Conservation (phyloP, 768 basidiomycete genomes). For the Tulasnella sp. region DNA sequence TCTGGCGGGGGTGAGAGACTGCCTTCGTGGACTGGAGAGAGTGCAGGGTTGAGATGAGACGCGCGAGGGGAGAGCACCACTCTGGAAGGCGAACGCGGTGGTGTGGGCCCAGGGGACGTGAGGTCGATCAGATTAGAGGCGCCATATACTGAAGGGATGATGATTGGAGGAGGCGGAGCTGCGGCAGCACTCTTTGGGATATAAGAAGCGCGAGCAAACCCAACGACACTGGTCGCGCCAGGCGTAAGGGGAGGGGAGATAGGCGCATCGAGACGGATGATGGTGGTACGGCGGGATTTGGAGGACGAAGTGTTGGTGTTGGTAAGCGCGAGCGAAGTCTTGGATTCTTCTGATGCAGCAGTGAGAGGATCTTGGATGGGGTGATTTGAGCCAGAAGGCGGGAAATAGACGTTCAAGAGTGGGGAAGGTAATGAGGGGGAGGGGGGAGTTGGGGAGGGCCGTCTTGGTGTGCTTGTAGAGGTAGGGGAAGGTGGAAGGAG, state of each 20-base stretch:
- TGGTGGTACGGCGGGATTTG: not conserved
- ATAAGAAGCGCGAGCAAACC: slow-evolving; percentile 13
- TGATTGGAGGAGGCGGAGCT: slow-evolving; percentile 4
- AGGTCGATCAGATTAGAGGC: slow-evolving; percentile 12
- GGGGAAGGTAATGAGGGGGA: slow-evolving; percentile 25
- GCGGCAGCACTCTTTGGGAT: slow-evolving; percentile 8
- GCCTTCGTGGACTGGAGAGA: not conserved
- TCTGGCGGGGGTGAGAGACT: not conserved
- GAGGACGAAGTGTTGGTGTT: not conserved
- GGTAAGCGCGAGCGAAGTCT: slow-evolving; percentile 4
- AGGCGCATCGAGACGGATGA: not conserved
- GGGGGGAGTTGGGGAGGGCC: slow-evolving; percentile 26
- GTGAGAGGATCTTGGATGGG: not conserved
- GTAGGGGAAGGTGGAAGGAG: slow-evolving; percentile 22
- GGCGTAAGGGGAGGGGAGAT: not conserved
- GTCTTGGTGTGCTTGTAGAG: slow-evolving; percentile 24
- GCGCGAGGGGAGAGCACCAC: not conserved
- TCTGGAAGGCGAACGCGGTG: not conserved
- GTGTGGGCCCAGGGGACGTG: not conserved
- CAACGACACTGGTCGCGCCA: slow-evolving; percentile 2
- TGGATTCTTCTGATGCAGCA: not conserved
- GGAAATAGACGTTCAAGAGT: slow-evolving; percentile 19
- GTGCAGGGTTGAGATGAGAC: not conserved
- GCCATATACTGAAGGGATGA: not conserved
- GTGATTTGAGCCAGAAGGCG: not conserved